Base-by-base conservation (phyloP, 768 basidiomycete species). In the Serendipita sp. region DNA sequence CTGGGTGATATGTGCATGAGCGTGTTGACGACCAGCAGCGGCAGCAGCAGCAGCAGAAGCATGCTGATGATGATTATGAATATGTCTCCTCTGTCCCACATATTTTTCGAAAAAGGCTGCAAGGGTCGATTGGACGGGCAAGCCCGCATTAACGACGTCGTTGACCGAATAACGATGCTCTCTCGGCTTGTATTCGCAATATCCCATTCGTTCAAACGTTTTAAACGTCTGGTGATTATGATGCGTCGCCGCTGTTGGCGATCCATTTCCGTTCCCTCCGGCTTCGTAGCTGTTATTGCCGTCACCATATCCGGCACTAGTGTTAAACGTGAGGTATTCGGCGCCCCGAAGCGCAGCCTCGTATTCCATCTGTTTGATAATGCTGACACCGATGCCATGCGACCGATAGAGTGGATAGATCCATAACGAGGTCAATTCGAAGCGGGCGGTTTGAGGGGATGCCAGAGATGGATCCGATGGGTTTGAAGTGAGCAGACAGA, bases 111-210 rank as follows among this genome's bases (percentile, higher is more conserved):
- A 60, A 60, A 60, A 60, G 56, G 56, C 56, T 1, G 56, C 56
- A 10, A 60, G 56, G 2, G 56, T 60, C 4, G 56, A 60, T 60
- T 60, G 28, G 34, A 60, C 35, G 56, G 56, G 56, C 16, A 60
- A 30, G n/a, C 56, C 56, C n/a, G 56, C 56, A n/a, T 60, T 60
- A n/a, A 60, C 30, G 3, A 60, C 56, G 56, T 60, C 56, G 56
- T 38, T 60, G 56, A 38, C n/a, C 16, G 28, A 30, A 30, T 60
- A 60, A 8, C 56, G 18, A 36, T 60, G 56, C 28, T 60, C 56
- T n/a, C 56, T 3, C 28, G 56, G 56, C n/a, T 60, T 60, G 56
- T 60, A 60, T 60, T 60, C 56, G 36, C 34, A n/a, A n/a, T 60
- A 60, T 28, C 56, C 56, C 28, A 60, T 32, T 10, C 56, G 56